Base-by-base conservation (phyloP, 306 rosid genomes). In the Acacia acuminata region DNA sequence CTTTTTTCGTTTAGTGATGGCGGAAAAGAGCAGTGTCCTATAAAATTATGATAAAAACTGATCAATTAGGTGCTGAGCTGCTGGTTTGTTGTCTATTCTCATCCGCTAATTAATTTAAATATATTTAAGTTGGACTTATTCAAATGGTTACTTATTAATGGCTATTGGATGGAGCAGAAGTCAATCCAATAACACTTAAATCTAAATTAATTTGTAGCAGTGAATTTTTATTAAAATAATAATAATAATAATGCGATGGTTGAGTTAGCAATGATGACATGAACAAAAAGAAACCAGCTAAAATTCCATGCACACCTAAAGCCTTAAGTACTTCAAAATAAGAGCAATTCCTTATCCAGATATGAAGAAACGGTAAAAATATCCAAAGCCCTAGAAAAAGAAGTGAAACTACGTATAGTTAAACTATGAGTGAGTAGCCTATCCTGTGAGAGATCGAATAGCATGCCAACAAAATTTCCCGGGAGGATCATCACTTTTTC, bases 261-360 rank as follows among this genome's bases (percentile, higher is more conserved):
- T 53, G 60, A 53, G 22, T 51, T 19, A 24, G 24, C 2, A 20
- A 53, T 17, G 22, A 53, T 19, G 10, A 17, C 60, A 16, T 19
- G 63, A 47, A n/a, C 14, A 78, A 78, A 69, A 12, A 72, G 38
- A 77, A 67, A 75, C 61, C 68, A 68, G n/a, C 68, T 73, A 69
- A 61, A 51, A 60, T 16, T 74, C 40, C 73, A 82, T 67, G 58
- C 55, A 60, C 51, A 36, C 64, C n/a, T 64, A 70, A 76, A 75
- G 40, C 86, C 86, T 84, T 64, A 1, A 32, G 15, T 20, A 63
- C 64, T 53, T 68, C 71, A 61, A 70, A 15, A 67, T 12, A 6
- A 73, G 55, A 81, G 77, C 19, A 22, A 4, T 74, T 71, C 30
- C 38, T 66, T 66, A 22, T 79, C 77, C 58, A 79, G 66, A 32